phyloP scores from a whole-genome alignment of 768 basidiomycete genomes.

The Suillus decipiens region DNA sequence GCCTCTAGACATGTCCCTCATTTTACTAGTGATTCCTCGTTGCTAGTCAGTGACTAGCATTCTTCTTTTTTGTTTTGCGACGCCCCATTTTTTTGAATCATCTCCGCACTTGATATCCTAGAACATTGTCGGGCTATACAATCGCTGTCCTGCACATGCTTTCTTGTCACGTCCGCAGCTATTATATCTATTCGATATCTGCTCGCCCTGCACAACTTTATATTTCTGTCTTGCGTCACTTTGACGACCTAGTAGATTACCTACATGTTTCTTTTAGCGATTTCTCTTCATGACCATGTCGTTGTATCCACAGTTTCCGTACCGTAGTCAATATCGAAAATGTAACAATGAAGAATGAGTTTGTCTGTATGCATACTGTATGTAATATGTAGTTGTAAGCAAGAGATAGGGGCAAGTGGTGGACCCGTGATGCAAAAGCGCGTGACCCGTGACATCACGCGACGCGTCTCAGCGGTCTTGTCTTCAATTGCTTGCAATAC shows the following conservation, averaged over 20 bases:
- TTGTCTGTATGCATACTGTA: not conserved
- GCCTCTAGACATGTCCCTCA: slow-evolving; percentile 9
- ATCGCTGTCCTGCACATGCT: slow-evolving; percentile 19
- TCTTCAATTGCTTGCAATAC: not conserved
- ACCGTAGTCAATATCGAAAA: not conserved
- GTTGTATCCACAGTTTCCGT: slow-evolving; percentile 30
- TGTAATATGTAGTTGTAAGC: not conserved
- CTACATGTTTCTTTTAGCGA: slow-evolving; percentile 19
- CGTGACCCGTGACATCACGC: slow-evolving; percentile 35
- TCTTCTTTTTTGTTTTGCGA: slow-evolving; percentile 4
- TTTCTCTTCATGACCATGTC: slow-evolving; percentile 9
- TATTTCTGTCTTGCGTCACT: slow-evolving; percentile 3
- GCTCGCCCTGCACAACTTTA: slow-evolving; percentile 10
- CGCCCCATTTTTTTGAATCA: slow-evolving; percentile 8
- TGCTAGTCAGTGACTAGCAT: not conserved
- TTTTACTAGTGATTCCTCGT: slow-evolving; percentile 7
- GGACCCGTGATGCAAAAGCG: not conserved
- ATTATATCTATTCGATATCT: slow-evolving; percentile 18
- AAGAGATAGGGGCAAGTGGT: not conserved
- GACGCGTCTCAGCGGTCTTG: slow-evolving; percentile 20
- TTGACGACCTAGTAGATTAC: slow-evolving; percentile 3
- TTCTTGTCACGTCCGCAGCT: slow-evolving; percentile 18
- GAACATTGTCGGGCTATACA: slow-evolving; percentile 25
- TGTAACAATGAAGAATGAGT: not conserved
- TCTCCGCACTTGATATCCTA: slow-evolving; percentile 27